Evolutionary conservation across 73 alveolate genomes (phyloP), one percentile per base, ranked within the genome.

Genomic region (Durusdinium trenchii): DNA sequence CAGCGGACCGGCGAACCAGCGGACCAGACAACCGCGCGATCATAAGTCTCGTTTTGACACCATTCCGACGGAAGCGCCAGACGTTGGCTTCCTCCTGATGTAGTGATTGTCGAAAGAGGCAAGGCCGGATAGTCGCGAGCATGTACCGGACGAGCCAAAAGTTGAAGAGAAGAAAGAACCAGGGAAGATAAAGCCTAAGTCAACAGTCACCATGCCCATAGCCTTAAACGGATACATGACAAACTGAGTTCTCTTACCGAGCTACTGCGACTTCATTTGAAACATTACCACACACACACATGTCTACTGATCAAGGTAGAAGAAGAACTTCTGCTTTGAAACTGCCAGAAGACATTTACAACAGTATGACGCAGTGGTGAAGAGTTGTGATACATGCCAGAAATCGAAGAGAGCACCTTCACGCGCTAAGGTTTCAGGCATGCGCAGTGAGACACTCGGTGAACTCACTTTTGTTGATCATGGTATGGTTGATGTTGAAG

Each of bases 381-480:
- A 32, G 40, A 51, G 52, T 38, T 35, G 94, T 35, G 94, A 84
- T 3, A 48, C 94, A 20, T 84, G 94, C n/a, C 73, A 84, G 78
- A 84, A 84, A 35, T 0, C 52, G 3, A 51, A 48, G 40, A 36
- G n/a, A 2, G 94, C 94, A 51, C 94, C 94, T n/a, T 30, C 94
- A 1, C 6, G 94, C 3, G 3, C 78, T 2, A 35, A 50, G 64
- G 64, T 32, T 18, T 50, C 78, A 26, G 94, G 76, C 6, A 6
- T 82, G n/a, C n/a, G 40, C 40, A 47, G 73, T 47, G 92, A 82
- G n/a, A n/a, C 50, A 6, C 52, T 84, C n/a, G 94, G 94, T 10
- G 94, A 84, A 35, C n/a, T 84, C 35, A 84, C 94, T 0, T 84
- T 84, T 48, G 61, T 84, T n/a, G 94, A 84, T 52, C 94, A 52